Evolutionary conservation across 2,329 filamentous ascomycete species (phyloP), one percentile per base, ranked within the genome.

Genomic region (Elsinoe arachidis): DNA sequence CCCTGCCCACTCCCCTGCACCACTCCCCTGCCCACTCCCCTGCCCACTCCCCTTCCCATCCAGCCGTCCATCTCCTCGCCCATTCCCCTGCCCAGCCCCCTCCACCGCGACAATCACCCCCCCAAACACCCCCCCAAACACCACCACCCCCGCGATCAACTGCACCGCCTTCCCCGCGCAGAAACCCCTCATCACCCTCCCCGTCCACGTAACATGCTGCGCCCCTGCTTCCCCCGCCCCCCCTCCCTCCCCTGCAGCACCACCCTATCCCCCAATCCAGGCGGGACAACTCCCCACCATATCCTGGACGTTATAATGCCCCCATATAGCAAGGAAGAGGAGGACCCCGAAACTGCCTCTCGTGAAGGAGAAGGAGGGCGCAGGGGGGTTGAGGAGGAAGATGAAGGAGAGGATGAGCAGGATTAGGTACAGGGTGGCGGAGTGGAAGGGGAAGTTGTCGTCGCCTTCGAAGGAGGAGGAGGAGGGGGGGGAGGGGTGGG

Each of bases 351-450:
- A 43, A 14, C 9, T 17, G 3, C 14, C 38, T 43, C 38, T 43
- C n/a, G 14, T 19, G 15, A 43, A n/a, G 9, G 76, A 75, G 66
- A 76, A 76, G 23, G 76, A 61, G 5, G 69, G 72, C 3, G 77
- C 62, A 2, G 74, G 74, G 26, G 76, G 69, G 61, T 77, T 77
- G 60, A 76, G 62, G 14, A 70, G 14, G 14, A 43, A 60, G 59
- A 74, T 70, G 60, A 73, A 70, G 0, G 73, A 68, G 6, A 70
- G 55, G 35, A 74, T 62, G 59, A 77, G 76, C 1, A 71, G 66
- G 9, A 63, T 65, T 56, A 76, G 69, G 43, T 35, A 30, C n/a
- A 53, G 49, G 14, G 23, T 30, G 12, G 49, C 49, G 14, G 34
- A 34, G n/a, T 53, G 33, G 9, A 21, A 15, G 14, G 38, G 14